Conservation (phyloP, 768 basidiomycete genomes). For the Clitopilus hobsonii region DNA sequence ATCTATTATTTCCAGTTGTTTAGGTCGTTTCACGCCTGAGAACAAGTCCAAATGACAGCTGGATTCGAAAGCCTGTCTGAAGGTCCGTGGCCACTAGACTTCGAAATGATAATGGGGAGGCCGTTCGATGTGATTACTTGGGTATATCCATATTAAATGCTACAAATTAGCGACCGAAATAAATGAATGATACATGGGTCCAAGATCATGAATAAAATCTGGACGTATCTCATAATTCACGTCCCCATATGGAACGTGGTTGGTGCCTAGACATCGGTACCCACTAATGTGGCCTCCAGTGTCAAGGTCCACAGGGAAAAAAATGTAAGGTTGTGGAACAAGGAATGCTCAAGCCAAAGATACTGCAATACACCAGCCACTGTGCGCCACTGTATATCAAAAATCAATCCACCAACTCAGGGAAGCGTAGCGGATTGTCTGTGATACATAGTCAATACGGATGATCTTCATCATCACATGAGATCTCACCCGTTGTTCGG, state of each 20-base stretch:
- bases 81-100: neutral
- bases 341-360: too few species aligned
- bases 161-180: neutral
- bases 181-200: neutral
- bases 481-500: too few species aligned
- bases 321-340: too few species aligned
- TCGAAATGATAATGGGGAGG: neutral
- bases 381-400: too few species aligned
- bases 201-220: slow-evolving; percentile 1
- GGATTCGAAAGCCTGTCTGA: neutral
- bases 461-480: too few species aligned
- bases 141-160: neutral
- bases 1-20: neutral
- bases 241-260: neutral
- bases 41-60: neutral
- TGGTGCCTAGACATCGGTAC: neutral
- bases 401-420: too few species aligned
- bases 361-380: too few species aligned
- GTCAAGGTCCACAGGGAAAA: too few species aligned
- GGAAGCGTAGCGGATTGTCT: too few species aligned
- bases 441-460: too few species aligned
- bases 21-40: neutral
- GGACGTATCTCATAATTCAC: slow-evolving; percentile 1
- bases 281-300: neutral
- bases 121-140: neutral